Evolutionary conservation across 208 protist species (phyloP).

Genomic region (Vickermania spadyakhi): DNA sequence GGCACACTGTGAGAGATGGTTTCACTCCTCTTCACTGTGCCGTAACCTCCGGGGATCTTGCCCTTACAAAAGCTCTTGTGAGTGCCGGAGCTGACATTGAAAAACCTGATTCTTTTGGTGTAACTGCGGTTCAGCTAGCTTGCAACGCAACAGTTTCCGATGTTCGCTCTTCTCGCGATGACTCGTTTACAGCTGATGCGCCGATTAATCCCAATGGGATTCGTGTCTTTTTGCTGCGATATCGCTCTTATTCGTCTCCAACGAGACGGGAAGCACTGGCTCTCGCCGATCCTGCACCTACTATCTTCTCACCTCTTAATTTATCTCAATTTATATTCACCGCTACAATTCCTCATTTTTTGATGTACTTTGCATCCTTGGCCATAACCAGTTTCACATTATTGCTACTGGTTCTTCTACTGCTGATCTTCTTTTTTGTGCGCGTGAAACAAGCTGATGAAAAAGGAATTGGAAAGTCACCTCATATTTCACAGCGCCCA

Average conservation of each 20-base stretch:
- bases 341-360: conserved; percentile 19
- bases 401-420: conserved; percentile 9
- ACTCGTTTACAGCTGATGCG: background rate
- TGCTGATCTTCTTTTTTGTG: conserved; percentile 14
- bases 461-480: background rate
- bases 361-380: conserved; percentile 14
- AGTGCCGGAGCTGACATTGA: conserved; percentile 32
- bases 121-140: conserved; percentile 19
- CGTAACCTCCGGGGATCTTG: conserved; percentile 28
- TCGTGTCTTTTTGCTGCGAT: conserved; percentile 15
- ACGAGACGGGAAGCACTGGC: conserved; percentile 17
- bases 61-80: conserved; percentile 50
- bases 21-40: conserved; percentile 57
- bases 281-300: conserved; percentile 6
- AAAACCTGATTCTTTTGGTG: background rate
- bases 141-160: background rate
- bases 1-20: conserved; percentile 1
- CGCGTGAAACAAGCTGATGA: conserved; percentile 10
- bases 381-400: conserved; percentile 16
- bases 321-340: conserved; percentile 9
- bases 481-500: conserved; percentile 8
- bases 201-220: conserved; percentile 10
- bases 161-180: conserved; percentile 1
- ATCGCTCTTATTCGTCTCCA: conserved; percentile 13
- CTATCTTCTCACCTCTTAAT: conserved; percentile 10